phyloP scores from a whole-genome alignment of 2,329 filamentous ascomycete species.

The Fusarium veterinarium region DNA sequence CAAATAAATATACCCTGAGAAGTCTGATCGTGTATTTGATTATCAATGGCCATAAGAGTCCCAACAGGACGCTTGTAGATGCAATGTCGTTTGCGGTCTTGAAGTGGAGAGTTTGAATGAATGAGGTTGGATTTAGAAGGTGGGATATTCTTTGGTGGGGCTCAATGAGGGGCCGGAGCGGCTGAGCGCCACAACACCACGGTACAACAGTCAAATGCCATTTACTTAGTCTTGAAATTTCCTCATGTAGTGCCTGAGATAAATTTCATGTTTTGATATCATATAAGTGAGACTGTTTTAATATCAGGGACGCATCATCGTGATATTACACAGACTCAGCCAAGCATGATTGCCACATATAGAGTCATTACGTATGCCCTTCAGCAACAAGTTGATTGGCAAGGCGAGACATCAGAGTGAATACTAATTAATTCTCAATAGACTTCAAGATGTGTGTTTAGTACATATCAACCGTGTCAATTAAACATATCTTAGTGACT shows the following conservation, averaged over 20 bases:
- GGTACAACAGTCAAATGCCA: neutral
- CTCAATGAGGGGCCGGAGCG: slow-evolving; percentile 13
- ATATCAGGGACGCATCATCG: neutral
- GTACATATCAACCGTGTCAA: neutral
- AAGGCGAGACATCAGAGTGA: neutral
- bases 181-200: slow-evolving; percentile 28
- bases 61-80: neutral
- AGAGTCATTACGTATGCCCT: neutral
- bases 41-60: neutral
- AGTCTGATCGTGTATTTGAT: neutral
- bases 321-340: neutral
- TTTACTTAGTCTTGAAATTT: neutral
- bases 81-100: slow-evolving; percentile 19
- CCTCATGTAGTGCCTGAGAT: neutral
- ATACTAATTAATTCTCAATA: neutral
- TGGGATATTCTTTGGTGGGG: slow-evolving; percentile 39
- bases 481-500: neutral
- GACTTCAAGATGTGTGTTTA: neutral
- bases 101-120: slow-evolving; percentile 28
- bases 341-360: neutral
- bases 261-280: neutral
- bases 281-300: neutral
- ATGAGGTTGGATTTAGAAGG: slow-evolving; percentile 26
- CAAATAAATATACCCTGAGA: neutral
- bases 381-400: neutral